Conservation (phyloP, 345 rosid species). For the Hirschfeldia incana region DNA sequence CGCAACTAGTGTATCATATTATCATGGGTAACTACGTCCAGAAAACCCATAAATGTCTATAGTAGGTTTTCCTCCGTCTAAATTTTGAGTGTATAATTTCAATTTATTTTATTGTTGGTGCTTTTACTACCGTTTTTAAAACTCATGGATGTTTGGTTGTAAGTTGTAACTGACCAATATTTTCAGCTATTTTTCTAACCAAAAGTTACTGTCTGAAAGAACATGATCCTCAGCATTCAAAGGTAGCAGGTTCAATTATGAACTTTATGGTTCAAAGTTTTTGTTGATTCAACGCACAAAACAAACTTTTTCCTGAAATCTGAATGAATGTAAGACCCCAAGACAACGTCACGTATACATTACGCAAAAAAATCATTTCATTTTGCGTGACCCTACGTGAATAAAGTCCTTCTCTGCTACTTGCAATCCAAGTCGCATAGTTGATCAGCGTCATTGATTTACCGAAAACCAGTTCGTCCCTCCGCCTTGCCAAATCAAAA, state of each 20-base stretch:
- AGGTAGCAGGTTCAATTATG: not conserved
- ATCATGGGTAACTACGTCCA: not conserved
- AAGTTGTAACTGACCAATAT: not conserved
- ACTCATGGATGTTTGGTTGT: not conserved
- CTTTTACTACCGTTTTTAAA: not conserved
- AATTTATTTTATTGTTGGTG: not conserved
- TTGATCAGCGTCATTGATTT: not conserved
- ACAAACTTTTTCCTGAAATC: not conserved
- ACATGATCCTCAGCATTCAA: not conserved
- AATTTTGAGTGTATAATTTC: not conserved
- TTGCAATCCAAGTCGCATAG: not conserved
- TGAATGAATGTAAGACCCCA: not conserved
- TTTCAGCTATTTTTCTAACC: not conserved
- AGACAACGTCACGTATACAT: not conserved
- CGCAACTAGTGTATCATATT: not conserved
- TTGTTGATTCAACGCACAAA: not conserved
- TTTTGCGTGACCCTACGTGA: not conserved
- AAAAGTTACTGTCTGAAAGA: not conserved
- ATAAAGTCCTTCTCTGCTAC: not conserved
- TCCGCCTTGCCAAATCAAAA: not conserved
- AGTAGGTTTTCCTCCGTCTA: not conserved
- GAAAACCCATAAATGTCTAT: not conserved
- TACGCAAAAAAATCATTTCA: not conserved
- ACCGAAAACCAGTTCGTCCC: not conserved
- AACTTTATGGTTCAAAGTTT: not conserved